Percentiles rank a stretch among this genome's conserved stretches.
Evolutionary conservation across 2,329 filamentous ascomycete species (phyloP).

Genomic region (Colletotrichum viniferum): DNA sequence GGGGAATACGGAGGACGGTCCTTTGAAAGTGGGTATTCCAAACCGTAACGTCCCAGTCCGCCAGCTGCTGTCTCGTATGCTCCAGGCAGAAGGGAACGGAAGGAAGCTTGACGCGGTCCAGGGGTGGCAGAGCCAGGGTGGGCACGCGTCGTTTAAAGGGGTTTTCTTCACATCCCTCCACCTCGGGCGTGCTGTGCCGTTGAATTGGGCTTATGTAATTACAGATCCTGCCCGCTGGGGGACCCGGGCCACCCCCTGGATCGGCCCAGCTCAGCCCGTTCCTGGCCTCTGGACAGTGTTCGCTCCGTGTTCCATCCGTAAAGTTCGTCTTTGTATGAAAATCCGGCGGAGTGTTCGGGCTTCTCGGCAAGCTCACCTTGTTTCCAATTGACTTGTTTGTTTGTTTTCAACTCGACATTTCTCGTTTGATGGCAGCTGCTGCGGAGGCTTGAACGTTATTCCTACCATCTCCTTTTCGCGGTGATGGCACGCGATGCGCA

Average conservation of each 20-base stretch:
- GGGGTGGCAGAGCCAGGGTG: neutral
- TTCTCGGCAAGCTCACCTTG: neutral
- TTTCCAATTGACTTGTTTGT: neutral
- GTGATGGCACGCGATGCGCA: conserved; percentile 35
- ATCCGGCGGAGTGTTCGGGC: neutral
- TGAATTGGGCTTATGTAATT: conserved; percentile 5
- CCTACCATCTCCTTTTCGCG: neutral
- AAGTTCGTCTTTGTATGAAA: neutral
- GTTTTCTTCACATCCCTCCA: neutral
- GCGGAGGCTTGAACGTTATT: neutral
- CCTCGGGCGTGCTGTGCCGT: neutral
- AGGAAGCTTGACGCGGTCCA: conserved; percentile 21
- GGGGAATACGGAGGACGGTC: neutral
- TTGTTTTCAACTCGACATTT: neutral
- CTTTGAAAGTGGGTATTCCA: neutral
- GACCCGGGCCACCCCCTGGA: neutral
- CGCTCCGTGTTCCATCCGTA: neutral
- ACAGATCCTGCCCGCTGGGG: neutral
- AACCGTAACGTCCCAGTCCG: neutral
- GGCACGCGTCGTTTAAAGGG: conserved; percentile 1
- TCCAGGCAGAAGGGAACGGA: neutral
- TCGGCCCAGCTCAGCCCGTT: neutral
- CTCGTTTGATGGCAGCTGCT: neutral
- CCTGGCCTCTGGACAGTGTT: neutral
- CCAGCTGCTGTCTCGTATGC: neutral